A percentile compares a stretch with the other conserved stretches of the same genome.
Conservation (phyloP, 208 protist genomes). For the Trichomonas tenax region DNA sequence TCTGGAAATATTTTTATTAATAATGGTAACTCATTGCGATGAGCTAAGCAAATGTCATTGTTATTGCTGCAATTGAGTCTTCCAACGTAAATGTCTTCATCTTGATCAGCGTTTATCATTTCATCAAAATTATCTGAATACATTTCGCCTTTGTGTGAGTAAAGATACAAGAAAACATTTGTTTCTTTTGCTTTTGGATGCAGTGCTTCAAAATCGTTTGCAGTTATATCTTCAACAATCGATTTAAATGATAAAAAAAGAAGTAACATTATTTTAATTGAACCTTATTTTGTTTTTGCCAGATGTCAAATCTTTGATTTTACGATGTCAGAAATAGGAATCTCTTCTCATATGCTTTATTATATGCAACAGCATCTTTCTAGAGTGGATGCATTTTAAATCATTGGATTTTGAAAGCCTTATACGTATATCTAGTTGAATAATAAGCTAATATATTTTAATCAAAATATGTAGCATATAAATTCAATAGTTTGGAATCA, state of each 20-base stretch:
- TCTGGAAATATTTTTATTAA: neutral
- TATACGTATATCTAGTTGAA: too few species aligned
- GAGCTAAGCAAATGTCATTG: neutral
- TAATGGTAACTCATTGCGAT: neutral
- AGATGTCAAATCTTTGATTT: too few species aligned
- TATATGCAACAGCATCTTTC: too few species aligned
- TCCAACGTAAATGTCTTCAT: neutral
- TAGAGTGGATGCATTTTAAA: too few species aligned
- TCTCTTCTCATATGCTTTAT: too few species aligned
- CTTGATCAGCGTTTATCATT: neutral
- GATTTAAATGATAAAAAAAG: neutral
- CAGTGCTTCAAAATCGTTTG: neutral
- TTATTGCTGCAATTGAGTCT: neutral
- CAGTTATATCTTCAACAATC: neutral
- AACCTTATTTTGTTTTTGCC: too few species aligned
- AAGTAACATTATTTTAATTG: neutral
- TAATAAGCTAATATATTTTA: too few species aligned
- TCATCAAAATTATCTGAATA: neutral
- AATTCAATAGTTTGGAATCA: too few species aligned
- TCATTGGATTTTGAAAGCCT: too few species aligned
- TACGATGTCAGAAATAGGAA: too few species aligned
- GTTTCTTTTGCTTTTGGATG: neutral
- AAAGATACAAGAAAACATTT: neutral
- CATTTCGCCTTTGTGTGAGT: neutral
- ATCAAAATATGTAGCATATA: too few species aligned